Conservation (phyloP, 352 stramenopile species). For the Phytophthora sp. region DNA sequence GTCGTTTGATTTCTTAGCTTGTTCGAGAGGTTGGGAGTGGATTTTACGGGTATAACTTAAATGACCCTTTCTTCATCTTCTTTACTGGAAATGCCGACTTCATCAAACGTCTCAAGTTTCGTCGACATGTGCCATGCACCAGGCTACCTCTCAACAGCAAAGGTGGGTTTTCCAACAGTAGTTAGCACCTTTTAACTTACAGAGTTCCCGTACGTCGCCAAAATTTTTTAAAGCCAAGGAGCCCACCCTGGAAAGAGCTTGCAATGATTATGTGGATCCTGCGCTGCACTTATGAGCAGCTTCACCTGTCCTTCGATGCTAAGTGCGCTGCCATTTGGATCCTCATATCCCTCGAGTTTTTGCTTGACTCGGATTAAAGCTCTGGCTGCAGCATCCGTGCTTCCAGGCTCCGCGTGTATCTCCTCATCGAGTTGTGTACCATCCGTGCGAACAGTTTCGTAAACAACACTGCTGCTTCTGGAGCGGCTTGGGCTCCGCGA, state of each 20-base stretch:
- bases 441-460: constrained; percentile 21
- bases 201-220: no score
- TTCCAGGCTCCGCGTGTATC: constrained; percentile 37
- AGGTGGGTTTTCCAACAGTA: no score
- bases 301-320: constrained; percentile 99
- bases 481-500: constrained; percentile 30
- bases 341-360: constrained; percentile 99
- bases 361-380: constrained; percentile 96
- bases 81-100: no score
- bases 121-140: no score
- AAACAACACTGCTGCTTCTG: constrained; percentile 19
- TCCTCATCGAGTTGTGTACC: constrained; percentile 24
- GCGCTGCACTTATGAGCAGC: constrained; percentile 96
- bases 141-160: no score
- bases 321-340: constrained; percentile 95
- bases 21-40: no score
- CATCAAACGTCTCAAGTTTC: no score
- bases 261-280: constrained; percentile 96
- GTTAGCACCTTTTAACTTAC: no score
- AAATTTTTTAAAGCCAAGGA: constrained; percentile 92
- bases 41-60: no score
- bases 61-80: no score
- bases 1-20: no score
- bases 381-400: constrained; percentile 90
- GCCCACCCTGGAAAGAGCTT: constrained; percentile 96